Percentiles rank a stretch among this genome's conserved stretches.
These are phyloP conservation scores for Diplodia mutila DNA, from an alignment of 2,329 filamentous ascomycete genomes.

Conservation along the genomic window DNA sequence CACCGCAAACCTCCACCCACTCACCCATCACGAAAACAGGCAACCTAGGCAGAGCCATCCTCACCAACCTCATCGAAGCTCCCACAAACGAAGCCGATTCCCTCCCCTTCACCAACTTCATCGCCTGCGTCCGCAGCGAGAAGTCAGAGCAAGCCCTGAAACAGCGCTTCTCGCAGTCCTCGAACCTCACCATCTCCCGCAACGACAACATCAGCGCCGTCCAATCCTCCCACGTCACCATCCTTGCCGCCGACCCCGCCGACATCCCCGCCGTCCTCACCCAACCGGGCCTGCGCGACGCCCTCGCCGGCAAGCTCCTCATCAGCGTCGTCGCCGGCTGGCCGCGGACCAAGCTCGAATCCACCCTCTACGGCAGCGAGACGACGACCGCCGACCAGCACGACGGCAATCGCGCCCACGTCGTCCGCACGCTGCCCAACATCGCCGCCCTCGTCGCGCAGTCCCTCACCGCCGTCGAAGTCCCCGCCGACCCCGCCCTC, in stretches of 20 bases:
- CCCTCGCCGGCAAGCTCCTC: slow-evolving; percentile 51
- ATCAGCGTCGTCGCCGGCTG: slow-evolving; percentile 59
- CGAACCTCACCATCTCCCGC: slow-evolving; percentile 37
- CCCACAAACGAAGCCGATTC: slow-evolving; percentile 21
- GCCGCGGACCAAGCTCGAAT: slow-evolving; percentile 48
- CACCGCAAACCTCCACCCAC: background rate
- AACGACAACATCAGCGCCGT: slow-evolving; percentile 44
- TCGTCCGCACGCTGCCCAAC: slow-evolving; percentile 51
- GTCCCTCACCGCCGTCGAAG: slow-evolving; percentile 44
- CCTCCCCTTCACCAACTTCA: slow-evolving; percentile 40
- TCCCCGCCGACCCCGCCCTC: slow-evolving; percentile 30
- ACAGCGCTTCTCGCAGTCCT: slow-evolving; percentile 35
- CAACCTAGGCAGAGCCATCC: slow-evolving; percentile 46
- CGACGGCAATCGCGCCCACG: slow-evolving; percentile 32
- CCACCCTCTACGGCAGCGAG: slow-evolving; percentile 39
- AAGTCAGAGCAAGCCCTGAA: slow-evolving; percentile 42
- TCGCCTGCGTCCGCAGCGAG: slow-evolving; percentile 50
- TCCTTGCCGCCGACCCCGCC: slow-evolving; percentile 54
- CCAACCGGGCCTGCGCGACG: slow-evolving; percentile 44
- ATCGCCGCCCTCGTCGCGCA: slow-evolving; percentile 51
- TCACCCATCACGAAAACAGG: slow-evolving; percentile 35
- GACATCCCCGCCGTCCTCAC: slow-evolving; percentile 47
- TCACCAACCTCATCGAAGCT: slow-evolving; percentile 40
- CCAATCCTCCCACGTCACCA: slow-evolving; percentile 45
- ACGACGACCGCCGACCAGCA: slow-evolving; percentile 20